phyloP scores from a whole-genome alignment of 441 rosid species.

The Cnidoscolus chayamansa region DNA sequence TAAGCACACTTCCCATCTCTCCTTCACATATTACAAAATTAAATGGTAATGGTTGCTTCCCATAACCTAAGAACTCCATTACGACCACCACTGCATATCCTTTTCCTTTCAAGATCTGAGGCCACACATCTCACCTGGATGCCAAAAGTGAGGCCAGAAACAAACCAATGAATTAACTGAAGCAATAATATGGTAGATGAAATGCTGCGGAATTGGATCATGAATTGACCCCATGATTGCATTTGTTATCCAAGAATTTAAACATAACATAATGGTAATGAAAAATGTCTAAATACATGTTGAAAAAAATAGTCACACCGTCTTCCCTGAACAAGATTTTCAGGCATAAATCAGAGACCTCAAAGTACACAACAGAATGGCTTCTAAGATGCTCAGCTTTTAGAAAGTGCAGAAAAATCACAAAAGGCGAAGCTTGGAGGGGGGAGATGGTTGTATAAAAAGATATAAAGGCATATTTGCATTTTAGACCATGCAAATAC shows the following conservation, averaged over 20 bases:
- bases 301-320: neutral
- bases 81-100: slow-evolving; percentile 97
- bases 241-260: neutral
- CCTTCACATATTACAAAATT: slow-evolving; percentile 8
- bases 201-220: neutral
- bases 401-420: neutral
- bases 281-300: neutral
- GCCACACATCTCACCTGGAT: slow-evolving; percentile 87
- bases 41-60: slow-evolving; percentile 98
- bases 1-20: neutral
- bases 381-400: neutral
- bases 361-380: neutral
- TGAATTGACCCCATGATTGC: neutral
- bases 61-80: slow-evolving; percentile 92
- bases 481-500: neutral
- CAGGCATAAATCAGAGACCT: neutral
- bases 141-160: neutral
- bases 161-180: neutral
- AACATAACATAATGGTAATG: neutral
- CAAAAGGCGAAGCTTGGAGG: neutral
- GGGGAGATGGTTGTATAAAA: neutral
- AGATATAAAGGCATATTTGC: neutral
- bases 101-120: slow-evolving; percentile 94
- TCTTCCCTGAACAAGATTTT: neutral
- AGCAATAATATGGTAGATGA: neutral